Conservation (phyloP, 2,329 filamentous ascomycete species). For the Cytospora chrysosperma region DNA sequence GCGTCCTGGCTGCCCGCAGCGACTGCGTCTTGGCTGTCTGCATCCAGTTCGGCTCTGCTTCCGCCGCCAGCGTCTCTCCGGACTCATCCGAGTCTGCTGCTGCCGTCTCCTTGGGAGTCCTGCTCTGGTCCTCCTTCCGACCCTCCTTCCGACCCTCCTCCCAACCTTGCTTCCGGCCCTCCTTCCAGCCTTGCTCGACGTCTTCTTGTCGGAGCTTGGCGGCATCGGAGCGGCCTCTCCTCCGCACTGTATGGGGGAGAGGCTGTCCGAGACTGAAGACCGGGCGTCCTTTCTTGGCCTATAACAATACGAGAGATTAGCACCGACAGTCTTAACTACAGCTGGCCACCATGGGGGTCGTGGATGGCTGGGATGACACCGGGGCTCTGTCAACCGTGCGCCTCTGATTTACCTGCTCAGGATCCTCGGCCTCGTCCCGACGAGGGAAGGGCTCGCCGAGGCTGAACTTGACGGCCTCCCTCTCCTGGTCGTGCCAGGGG, state of each 20-base stretch:
- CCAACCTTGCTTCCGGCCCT: not conserved
- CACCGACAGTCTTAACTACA: not conserved
- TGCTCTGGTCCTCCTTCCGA: not conserved
- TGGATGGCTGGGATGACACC: not conserved
- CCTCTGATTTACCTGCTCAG: not conserved
- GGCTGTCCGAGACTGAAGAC: constrained; percentile 30
- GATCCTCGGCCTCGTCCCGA: not conserved
- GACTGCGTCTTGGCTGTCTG: no score
- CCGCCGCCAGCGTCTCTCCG: not conserved
- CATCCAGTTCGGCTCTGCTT: no score
- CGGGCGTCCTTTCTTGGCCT: constrained; percentile 23
- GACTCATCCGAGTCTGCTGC: not conserved
- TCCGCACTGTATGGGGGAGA: constrained; percentile 27
- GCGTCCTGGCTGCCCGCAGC: not conserved
- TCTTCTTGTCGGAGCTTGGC: constrained; percentile 11
- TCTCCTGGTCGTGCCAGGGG: constrained; percentile 28
- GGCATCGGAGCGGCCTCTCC: not conserved
- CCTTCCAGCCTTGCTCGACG: constrained; percentile 15
- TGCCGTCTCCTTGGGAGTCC: not conserved
- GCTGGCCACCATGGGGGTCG: not conserved
- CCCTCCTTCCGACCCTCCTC: no score
- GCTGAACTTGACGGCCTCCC: constrained; percentile 30
- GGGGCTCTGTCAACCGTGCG: not conserved
- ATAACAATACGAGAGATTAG: not conserved
- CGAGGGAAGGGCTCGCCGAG: constrained; percentile 29